Conservation (phyloP, 306 rosid genomes). For the Quillaja saponaria region DNA sequence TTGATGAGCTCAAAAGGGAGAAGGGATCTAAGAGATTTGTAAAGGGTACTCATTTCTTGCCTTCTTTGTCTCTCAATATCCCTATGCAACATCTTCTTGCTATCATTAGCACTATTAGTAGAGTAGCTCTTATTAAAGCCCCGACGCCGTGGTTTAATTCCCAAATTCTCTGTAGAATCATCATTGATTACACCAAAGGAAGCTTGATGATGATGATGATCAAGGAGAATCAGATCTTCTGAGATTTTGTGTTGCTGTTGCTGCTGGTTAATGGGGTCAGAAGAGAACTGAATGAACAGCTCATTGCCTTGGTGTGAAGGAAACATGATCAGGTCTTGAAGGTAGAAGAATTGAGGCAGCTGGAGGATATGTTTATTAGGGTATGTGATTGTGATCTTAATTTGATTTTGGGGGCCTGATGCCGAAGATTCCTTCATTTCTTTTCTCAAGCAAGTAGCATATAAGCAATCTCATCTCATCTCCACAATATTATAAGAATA, state of each 20-base stretch:
- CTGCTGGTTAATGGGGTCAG: slow-evolving; percentile 46
- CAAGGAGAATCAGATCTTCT: slow-evolving; percentile 51
- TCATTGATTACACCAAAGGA: slow-evolving; percentile 29
- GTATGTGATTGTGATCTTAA: slow-evolving; percentile 31
- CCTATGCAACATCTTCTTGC: slow-evolving; percentile 49
- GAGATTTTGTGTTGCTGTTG: slow-evolving; percentile 44
- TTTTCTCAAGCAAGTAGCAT: slow-evolving; percentile 27
- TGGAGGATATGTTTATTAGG: slow-evolving; percentile 37
- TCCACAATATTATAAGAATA: background rate
- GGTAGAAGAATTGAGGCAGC: slow-evolving; percentile 5
- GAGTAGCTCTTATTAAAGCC: slow-evolving; percentile 7
- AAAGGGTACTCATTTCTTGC: slow-evolving; percentile 66
- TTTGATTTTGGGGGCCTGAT: no score
- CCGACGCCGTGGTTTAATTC: slow-evolving; percentile 3
- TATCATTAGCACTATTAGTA: slow-evolving; percentile 19
- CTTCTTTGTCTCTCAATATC: slow-evolving; percentile 71
- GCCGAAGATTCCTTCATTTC: slow-evolving; percentile 41
- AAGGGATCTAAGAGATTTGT: slow-evolving; percentile 60
- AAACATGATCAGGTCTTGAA: slow-evolving; percentile 38
- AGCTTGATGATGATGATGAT: slow-evolving; percentile 16
- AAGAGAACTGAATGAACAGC: slow-evolving; percentile 60
- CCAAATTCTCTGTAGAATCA: slow-evolving; percentile 10
- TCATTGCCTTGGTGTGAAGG: slow-evolving; percentile 71
- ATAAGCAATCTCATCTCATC: slow-evolving; percentile 39
- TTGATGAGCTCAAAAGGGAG: slow-evolving; percentile 54